Conservation (phyloP, 257 asterid species). For the Marsdenia floribunda region DNA sequence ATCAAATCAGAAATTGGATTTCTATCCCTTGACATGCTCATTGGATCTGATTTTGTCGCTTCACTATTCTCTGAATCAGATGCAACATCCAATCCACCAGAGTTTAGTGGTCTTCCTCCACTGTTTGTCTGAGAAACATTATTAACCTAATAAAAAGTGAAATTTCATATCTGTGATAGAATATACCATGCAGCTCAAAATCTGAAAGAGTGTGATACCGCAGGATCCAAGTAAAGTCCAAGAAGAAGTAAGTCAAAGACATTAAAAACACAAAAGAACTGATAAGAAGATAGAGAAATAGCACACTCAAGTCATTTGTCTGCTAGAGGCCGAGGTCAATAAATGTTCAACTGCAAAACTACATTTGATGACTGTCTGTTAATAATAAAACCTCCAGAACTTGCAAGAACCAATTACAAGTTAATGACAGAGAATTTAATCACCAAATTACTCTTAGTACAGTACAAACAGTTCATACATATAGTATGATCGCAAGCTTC, state of each 20-base stretch:
- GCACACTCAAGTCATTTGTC: background rate
- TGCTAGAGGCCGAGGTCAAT: background rate
- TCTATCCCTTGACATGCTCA: constrained; percentile 28
- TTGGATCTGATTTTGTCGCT: constrained; percentile 43
- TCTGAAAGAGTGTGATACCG: background rate
- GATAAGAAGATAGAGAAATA: background rate
- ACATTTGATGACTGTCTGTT: background rate
- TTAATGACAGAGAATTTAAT: background rate
- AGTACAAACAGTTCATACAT: background rate
- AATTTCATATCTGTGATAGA: background rate
- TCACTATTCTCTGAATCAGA: constrained; percentile 59
- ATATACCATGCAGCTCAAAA: background rate
- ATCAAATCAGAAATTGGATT: constrained; percentile 57
- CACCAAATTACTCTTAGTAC: background rate
- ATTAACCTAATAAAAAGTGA: constrained; percentile 33
- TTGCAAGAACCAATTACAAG: background rate
- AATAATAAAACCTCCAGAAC: background rate
- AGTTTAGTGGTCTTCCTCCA: constrained; percentile 41
- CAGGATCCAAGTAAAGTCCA: background rate
- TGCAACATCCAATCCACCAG: constrained; percentile 37
- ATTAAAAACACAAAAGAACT: background rate
- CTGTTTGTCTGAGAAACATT: constrained; percentile 25
- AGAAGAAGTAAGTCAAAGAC: background rate
- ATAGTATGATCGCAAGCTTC: background rate
- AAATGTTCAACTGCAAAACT: background rate